These are phyloP conservation scores for Chaetomium cochliodes DNA, from an alignment of 495 filamentous ascomycete species.

Conservation along the genomic window DNA sequence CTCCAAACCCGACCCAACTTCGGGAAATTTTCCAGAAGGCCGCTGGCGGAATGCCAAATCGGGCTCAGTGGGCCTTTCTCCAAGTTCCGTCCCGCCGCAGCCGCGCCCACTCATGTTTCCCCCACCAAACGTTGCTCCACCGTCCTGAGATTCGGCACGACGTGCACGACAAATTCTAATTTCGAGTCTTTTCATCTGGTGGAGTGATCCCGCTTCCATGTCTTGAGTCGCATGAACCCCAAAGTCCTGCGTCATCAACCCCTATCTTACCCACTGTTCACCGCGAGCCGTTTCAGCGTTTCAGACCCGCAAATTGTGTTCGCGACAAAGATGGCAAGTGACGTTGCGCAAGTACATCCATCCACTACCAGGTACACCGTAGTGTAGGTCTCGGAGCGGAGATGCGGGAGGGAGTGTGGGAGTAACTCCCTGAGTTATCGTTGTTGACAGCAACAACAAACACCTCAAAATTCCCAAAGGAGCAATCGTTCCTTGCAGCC, in stretches of 20 bases:
- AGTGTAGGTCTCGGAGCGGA: slow-evolving; percentile 6
- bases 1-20: neutral
- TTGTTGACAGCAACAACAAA: neutral
- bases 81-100: slow-evolving; percentile 8
- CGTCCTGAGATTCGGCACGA: neutral
- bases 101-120: neutral
- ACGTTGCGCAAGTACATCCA: slow-evolving; percentile 11
- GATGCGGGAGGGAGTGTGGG: neutral
- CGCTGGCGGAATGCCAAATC: slow-evolving; percentile 14
- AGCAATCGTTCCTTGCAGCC: slow-evolving; percentile 4
- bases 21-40: slow-evolving; percentile 16
- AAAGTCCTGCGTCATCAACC: neutral
- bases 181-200: neutral
- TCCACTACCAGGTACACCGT: too few relatives aligned
- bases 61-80: slow-evolving; percentile 1
- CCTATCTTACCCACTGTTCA: slow-evolving; percentile 4
- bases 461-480: slow-evolving; percentile 4
- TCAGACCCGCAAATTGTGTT: neutral
- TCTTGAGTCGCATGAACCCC: neutral
- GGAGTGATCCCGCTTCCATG: neutral
- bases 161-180: slow-evolving; percentile 5
- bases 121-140: neutral
- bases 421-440: too few relatives aligned
- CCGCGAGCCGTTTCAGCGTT: slow-evolving; percentile 11
- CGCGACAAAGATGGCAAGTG: neutral